Percentiles rank a stretch among this genome's conserved stretches.
Conservation (phyloP, 306 rosid species). For the Castanea sativa region DNA sequence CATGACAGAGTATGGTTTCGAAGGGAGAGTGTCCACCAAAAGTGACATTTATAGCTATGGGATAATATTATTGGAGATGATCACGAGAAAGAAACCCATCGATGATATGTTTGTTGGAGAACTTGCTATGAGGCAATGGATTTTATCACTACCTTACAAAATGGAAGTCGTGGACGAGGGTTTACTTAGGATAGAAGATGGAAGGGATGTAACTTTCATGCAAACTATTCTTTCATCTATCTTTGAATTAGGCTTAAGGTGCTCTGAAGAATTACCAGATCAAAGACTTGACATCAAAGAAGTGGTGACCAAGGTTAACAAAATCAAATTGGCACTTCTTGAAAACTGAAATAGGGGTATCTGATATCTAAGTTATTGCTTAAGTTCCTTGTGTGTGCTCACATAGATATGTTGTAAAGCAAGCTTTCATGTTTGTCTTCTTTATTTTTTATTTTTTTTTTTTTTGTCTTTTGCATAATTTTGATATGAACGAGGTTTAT, state of each 20-base stretch:
- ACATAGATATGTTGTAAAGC: too few relatives aligned
- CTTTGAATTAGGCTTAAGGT: not conserved
- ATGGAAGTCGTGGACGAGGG: not conserved
- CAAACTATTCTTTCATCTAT: not conserved
- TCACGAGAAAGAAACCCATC: not conserved
- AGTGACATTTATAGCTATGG: too few relatives aligned
- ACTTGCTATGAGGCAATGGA: too few relatives aligned
- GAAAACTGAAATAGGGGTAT: not conserved
- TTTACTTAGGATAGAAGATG: not conserved
- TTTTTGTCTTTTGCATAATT: too few relatives aligned
- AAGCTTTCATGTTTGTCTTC: too few relatives aligned
- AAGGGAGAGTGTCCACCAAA: too few relatives aligned
- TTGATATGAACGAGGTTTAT: too few relatives aligned
- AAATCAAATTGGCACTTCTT: not conserved
- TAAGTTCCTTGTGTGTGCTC: too few relatives aligned
- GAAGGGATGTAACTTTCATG: not conserved
- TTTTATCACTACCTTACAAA: not conserved
- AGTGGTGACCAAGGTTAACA: not conserved
- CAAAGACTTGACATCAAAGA: not conserved
- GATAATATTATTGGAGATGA: not conserved
- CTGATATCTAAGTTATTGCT: too few relatives aligned
- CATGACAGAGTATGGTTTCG: too few relatives aligned
- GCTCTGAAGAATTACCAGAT: not conserved
- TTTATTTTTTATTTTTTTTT: too few relatives aligned
- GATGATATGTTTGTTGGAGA: too few relatives aligned